Evolutionary conservation across 2,329 filamentous ascomycete species (phyloP).

Genomic region (Botrytis squamosa): DNA sequence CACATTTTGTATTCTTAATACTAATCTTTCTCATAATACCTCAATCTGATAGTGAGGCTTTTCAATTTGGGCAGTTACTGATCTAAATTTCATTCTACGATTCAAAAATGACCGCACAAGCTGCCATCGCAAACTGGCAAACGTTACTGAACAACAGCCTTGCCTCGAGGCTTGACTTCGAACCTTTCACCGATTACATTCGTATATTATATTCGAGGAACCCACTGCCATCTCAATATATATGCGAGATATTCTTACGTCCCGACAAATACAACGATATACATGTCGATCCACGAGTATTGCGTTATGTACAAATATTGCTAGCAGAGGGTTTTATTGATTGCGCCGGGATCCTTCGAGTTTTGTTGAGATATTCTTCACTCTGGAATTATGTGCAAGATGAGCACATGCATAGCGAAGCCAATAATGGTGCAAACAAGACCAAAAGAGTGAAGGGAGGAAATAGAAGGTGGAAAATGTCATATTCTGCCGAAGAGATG

Average conservation of each 20-base stretch:
- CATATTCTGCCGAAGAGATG: slow-evolving; percentile 47
- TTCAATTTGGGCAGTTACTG: neutral
- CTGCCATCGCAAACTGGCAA: slow-evolving; percentile 43
- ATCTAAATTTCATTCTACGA: neutral
- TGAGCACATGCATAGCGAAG: slow-evolving; percentile 20
- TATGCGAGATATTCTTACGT: slow-evolving; percentile 59
- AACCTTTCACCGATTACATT: slow-evolving; percentile 53
- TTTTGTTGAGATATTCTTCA: slow-evolving; percentile 54
- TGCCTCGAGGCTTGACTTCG: slow-evolving; percentile 50
- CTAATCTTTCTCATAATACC: neutral
- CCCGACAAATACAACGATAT: slow-evolving; percentile 48
- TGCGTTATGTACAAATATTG: slow-evolving; percentile 58
- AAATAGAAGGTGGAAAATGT: slow-evolving; percentile 51
- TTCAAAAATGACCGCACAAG: slow-evolving; percentile 11
- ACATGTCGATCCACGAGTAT: slow-evolving; percentile 57
- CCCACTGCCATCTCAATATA: slow-evolving; percentile 50
- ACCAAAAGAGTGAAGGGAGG: slow-evolving; percentile 21
- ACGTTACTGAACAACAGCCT: slow-evolving; percentile 53
- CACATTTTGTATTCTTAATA: neutral
- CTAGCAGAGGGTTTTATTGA: slow-evolving; percentile 52
- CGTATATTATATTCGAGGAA: slow-evolving; percentile 51
- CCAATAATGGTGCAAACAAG: slow-evolving; percentile 29
- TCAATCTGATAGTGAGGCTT: neutral
- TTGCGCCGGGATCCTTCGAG: slow-evolving; percentile 53
- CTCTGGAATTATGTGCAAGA: slow-evolving; percentile 25